These are phyloP conservation scores for Capronia epimyces DNA, from an alignment of 2,329 filamentous ascomycete species.

Conservation along the genomic window DNA sequence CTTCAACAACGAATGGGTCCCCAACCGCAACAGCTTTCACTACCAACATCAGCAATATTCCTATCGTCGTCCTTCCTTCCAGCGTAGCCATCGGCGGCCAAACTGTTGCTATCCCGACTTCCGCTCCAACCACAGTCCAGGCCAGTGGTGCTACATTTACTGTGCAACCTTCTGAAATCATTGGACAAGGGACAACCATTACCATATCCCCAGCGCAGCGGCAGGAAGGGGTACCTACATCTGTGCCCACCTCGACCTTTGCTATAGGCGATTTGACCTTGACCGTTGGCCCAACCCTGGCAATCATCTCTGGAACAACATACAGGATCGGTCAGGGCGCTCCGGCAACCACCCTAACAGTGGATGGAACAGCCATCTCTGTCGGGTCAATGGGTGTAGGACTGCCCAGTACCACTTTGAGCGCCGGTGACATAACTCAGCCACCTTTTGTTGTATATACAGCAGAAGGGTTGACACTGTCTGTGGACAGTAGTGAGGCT, in stretches of 20 bases:
- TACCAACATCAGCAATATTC: conserved; percentile 22
- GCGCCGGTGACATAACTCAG: conserved; percentile 8
- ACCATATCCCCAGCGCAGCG: conserved; percentile 12
- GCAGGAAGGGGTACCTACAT: not conserved
- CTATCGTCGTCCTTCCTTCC: conserved; percentile 22
- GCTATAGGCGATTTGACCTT: conserved; percentile 22
- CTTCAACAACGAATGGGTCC: conserved; percentile 1
- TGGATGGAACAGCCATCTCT: conserved; percentile 28
- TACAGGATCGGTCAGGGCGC: conserved; percentile 29
- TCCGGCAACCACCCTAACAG: conserved; percentile 21
- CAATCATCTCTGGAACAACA: conserved; percentile 29
- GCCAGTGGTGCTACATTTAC: conserved; percentile 23
- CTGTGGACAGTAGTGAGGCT: conserved; percentile 27
- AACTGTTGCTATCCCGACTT: conserved; percentile 23
- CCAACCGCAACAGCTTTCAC: conserved; percentile 8
- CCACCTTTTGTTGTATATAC: conserved; percentile 20
- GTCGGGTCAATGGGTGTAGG: conserved; percentile 28
- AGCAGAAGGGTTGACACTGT: conserved; percentile 26
- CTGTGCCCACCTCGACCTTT: conserved; percentile 13
- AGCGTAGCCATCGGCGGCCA: conserved; percentile 25
- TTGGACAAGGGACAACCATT: conserved; percentile 22
- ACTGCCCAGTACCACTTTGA: conserved; percentile 29
- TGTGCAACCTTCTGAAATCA: conserved; percentile 20
- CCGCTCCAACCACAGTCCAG: conserved; percentile 13
- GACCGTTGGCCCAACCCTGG: conserved; percentile 28